Evolutionary conservation across 148 eudicot genomes (phyloP).

Genomic region (Spergularia bocconei): DNA sequence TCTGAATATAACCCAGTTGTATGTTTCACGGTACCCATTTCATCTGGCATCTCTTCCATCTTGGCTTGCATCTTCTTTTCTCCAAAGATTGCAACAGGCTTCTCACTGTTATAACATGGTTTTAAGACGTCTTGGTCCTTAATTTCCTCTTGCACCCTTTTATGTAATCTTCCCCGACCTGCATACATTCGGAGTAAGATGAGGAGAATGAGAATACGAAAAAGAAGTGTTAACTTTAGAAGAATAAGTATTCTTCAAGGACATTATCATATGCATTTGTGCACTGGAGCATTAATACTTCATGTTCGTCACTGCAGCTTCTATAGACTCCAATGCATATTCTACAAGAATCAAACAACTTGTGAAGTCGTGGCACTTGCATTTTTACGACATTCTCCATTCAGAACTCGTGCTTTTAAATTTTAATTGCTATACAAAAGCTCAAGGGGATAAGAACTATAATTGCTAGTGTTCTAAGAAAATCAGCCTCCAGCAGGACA

Average conservation of each 20-base stretch:
- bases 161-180: constrained; percentile 18
- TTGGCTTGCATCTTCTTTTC: constrained; percentile 12
- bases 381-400: background rate
- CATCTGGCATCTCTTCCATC: constrained; percentile 22
- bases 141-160: constrained; percentile 23
- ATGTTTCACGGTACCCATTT: constrained; percentile 14
- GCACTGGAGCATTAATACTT: too few species aligned
- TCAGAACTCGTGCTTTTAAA: too few species aligned
- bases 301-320: too few species aligned
- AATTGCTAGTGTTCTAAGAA: background rate
- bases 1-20: constrained; percentile 3
- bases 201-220: background rate
- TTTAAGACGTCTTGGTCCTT: constrained; percentile 6
- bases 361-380: background rate
- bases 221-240: too few species aligned
- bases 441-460: too few species aligned
- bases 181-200: background rate
- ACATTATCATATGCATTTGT: too few species aligned
- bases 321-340: background rate
- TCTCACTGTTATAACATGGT: constrained; percentile 11
- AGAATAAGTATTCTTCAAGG: too few species aligned
- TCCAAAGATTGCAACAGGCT: background rate
- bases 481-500: too few species aligned
- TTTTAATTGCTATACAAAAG: too few species aligned
- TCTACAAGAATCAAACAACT: background rate